Percentiles rank a stretch among this genome's conserved stretches.
Evolutionary conservation across 768 basidiomycete species (phyloP).

Genomic region (Lactifluus subvellereus): DNA sequence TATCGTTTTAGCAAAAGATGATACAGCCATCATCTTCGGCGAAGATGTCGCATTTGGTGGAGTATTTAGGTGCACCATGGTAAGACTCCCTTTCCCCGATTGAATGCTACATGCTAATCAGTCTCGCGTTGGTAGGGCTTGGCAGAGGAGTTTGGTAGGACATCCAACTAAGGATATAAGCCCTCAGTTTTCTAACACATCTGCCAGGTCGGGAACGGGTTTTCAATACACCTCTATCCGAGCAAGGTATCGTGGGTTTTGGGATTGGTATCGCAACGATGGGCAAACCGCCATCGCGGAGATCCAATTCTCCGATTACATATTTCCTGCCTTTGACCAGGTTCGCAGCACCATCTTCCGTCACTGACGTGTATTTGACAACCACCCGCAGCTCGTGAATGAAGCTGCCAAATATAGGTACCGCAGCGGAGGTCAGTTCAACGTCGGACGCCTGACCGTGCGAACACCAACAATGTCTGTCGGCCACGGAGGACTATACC

Average conservation of each 20-base stretch:
- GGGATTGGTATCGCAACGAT: conserved; percentile 88
- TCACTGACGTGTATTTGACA: conserved; percentile 2
- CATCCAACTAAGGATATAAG: neutral
- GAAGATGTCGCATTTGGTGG: conserved; percentile 92
- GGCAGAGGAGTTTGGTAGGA: conserved; percentile 85
- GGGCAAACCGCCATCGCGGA: conserved; percentile 96
- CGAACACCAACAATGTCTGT: conserved; percentile 89
- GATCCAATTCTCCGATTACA: conserved; percentile 88
- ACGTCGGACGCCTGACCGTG: conserved; percentile 77
- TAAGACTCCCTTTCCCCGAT: conserved; percentile 30
- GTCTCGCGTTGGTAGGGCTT: conserved; percentile 50
- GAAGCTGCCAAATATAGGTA: conserved; percentile 93
- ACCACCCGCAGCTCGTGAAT: conserved; percentile 64
- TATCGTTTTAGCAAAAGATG: conserved; percentile 79
- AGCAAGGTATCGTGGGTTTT: conserved; percentile 93
- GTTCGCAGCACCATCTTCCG: conserved; percentile 34
- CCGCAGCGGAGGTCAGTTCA: conserved; percentile 78
- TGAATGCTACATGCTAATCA: neutral
- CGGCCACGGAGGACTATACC: conserved; percentile 86
- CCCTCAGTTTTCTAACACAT: neutral
- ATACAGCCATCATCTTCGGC: conserved; percentile 84
- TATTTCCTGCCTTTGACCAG: conserved; percentile 93
- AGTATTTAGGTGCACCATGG: conserved; percentile 92
- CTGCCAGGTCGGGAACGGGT: conserved; percentile 77
- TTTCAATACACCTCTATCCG: conserved; percentile 91